Conservation (phyloP, 495 filamentous ascomycete genomes). For the Recurvomyces mirabilis region DNA sequence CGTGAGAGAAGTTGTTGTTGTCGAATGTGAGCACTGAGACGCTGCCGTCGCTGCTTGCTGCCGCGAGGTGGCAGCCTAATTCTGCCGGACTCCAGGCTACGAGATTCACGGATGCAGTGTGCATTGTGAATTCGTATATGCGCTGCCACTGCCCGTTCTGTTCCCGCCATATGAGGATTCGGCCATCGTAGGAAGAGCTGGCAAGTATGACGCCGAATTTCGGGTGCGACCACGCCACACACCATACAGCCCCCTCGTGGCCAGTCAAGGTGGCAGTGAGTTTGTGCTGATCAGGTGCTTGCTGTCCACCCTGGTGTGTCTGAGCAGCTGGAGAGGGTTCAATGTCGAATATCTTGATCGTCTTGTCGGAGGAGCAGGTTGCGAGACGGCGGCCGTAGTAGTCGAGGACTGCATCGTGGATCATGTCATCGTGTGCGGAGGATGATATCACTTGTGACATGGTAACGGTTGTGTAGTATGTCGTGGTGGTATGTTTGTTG, state of each 20-base stretch:
- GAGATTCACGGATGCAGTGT: slow-evolving; percentile 92
- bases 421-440: slow-evolving; percentile 97
- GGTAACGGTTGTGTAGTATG: not conserved
- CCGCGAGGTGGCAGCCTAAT: slow-evolving; percentile 85
- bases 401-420: slow-evolving; percentile 96
- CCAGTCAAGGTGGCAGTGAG: slow-evolving; percentile 43
- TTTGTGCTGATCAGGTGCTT: slow-evolving; percentile 66
- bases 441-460: slow-evolving; percentile 77
- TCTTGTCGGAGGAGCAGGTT: slow-evolving; percentile 95
- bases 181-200: slow-evolving; percentile 88
- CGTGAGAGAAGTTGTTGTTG: slow-evolving; percentile 76
- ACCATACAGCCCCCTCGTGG: slow-evolving; percentile 25
- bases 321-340: slow-evolving; percentile 35
- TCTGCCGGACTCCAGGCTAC: slow-evolving; percentile 96
- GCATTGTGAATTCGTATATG: slow-evolving; percentile 80
- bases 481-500: not conserved
- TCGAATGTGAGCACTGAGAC: slow-evolving; percentile 92
- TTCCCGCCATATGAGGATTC: slow-evolving; percentile 97
- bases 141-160: slow-evolving; percentile 48
- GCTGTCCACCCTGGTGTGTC: slow-evolving; percentile 1
- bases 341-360: slow-evolving; percentile 98
- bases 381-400: slow-evolving; percentile 95
- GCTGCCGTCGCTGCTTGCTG: slow-evolving; percentile 84
- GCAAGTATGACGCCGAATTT: slow-evolving; percentile 98
- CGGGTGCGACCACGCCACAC: slow-evolving; percentile 60